These are phyloP conservation scores for Neurospora sp. DNA, from an alignment of 495 filamentous ascomycete genomes.

Conservation along the genomic window DNA sequence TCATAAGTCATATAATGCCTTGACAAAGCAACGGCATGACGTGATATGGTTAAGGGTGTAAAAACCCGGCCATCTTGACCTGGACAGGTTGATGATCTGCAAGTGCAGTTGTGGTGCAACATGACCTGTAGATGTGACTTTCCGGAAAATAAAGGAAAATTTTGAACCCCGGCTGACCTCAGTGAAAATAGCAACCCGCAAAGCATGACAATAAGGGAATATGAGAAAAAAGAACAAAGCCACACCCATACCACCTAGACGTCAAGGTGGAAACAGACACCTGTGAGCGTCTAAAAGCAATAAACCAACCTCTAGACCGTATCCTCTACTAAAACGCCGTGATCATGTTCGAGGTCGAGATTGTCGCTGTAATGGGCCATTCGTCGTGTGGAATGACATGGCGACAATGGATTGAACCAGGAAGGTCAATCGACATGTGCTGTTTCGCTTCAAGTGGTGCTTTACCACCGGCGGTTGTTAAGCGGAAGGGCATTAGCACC, in stretches of 20 bases:
- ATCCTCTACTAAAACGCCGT: slow-evolving; percentile 15
- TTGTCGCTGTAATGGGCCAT: slow-evolving; percentile 1
- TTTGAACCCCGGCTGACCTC: not conserved
- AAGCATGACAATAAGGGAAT: not conserved
- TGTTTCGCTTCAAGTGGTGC: not conserved
- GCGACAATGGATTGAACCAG: not conserved
- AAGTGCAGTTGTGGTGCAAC: not conserved
- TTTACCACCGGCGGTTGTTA: slow-evolving; percentile 39
- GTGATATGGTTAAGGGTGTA: not conserved
- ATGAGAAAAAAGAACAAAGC: not conserved
- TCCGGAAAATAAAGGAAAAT: not conserved
- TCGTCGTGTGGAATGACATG: not conserved
- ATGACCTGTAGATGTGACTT: not conserved
- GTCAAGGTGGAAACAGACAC: not conserved
- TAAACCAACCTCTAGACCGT: slow-evolving; percentile 19
- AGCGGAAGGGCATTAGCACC: slow-evolving; percentile 38
- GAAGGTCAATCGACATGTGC: not conserved
- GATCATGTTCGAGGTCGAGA: slow-evolving; percentile 7
- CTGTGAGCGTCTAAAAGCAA: slow-evolving; percentile 4
- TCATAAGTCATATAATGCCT: not conserved
- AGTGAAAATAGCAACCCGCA: not conserved
- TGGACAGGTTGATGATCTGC: not conserved
- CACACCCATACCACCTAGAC: not conserved
- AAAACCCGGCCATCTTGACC: not conserved
- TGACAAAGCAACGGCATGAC: not conserved